A percentile compares a stretch with the other conserved stretches of the same genome.
These are phyloP conservation scores for Solanum dulcamara DNA, from an alignment of 257 asterid genomes.

Conservation along the genomic window DNA sequence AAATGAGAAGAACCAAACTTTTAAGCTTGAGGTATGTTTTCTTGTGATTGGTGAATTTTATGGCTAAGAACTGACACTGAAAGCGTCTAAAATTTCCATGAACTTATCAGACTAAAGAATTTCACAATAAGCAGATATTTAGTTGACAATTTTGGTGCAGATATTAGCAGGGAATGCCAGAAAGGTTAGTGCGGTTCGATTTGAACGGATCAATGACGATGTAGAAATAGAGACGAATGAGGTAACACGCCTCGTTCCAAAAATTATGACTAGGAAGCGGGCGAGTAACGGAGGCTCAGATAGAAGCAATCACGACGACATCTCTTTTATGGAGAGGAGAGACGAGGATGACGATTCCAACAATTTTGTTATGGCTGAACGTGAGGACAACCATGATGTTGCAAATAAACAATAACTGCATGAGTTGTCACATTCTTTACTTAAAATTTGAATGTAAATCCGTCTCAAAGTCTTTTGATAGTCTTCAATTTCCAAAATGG, in stretches of 20 bases:
- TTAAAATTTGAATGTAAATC: neutral
- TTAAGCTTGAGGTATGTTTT: constrained; percentile 75
- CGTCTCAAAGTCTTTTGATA: neutral
- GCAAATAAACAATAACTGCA: constrained; percentile 16
- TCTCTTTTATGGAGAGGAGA: constrained; percentile 13
- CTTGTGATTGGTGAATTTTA: neutral
- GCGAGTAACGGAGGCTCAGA: constrained; percentile 28
- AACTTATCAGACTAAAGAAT: neutral
- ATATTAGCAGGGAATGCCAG: constrained; percentile 94
- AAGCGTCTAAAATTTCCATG: neutral
- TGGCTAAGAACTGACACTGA: neutral
- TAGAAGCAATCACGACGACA: constrained; percentile 20
- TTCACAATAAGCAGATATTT: neutral
- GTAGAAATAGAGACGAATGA: constrained; percentile 28
- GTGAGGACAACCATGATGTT: constrained; percentile 37
- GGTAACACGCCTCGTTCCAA: constrained; percentile 50
- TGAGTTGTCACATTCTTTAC: neutral
- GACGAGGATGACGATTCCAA: constrained; percentile 5
- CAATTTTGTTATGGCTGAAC: constrained; percentile 40
- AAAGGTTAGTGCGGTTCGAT: constrained; percentile 88
- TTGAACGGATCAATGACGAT: constrained; percentile 63
- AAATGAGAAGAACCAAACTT: constrained; percentile 53
- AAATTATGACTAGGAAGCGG: constrained; percentile 57
- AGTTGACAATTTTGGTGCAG: constrained; percentile 28
- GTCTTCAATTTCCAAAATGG: neutral